Evolutionary conservation across 345 rosid species (phyloP), one percentile per base, ranked within the genome.

Genomic region (Melaleuca quinquenervia): DNA sequence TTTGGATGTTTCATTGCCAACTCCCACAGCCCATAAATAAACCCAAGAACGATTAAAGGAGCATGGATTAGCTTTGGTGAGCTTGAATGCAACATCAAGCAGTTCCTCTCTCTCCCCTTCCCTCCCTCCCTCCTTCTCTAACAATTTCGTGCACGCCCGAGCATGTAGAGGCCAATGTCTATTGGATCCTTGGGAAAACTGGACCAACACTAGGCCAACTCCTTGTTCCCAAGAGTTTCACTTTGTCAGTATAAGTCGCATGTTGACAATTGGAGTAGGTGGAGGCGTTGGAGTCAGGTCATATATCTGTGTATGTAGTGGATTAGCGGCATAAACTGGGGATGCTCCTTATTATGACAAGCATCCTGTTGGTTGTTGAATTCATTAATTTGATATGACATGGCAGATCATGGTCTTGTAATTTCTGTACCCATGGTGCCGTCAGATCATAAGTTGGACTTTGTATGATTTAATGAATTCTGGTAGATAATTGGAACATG

Each of bases 61-160:
- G 80, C 80, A 36, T 70, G 80, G 48, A 36, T 70, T 36, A 36
- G 48, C 48, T 70, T 70, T 36, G 80, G 80, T 70, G 48, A 70
- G 48, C 80, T 36, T 26, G 3, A 70, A 36, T 70, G 78, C 78
- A 70, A 41, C 78, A 32, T 70, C 78, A 36, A 70, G 44, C 78
- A 70, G 78, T 70, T 10, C 11, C 76, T 8, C 44, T 8, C 22
- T 27, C 75, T 27, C 74, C n/a, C 64, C 11, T 18, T 27, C 21
- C 21, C 58, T 55, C 56, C 20, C 8, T 20, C 56, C 20, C 22
- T 18, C 26, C 20, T 24, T 53, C 55, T 53, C 7, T 53, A 20
- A 6, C 10, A 1, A 6, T 20, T 62, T 29, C 6, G 12, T 1
- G 1, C 6, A 0, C 12, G 0, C 45, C 45, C 21, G 6, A 64